A percentile compares a stretch with the other conserved stretches of the same genome.
These are phyloP conservation scores for Lepiota venenata DNA, from an alignment of 768 basidiomycete species.

Conservation along the genomic window DNA sequence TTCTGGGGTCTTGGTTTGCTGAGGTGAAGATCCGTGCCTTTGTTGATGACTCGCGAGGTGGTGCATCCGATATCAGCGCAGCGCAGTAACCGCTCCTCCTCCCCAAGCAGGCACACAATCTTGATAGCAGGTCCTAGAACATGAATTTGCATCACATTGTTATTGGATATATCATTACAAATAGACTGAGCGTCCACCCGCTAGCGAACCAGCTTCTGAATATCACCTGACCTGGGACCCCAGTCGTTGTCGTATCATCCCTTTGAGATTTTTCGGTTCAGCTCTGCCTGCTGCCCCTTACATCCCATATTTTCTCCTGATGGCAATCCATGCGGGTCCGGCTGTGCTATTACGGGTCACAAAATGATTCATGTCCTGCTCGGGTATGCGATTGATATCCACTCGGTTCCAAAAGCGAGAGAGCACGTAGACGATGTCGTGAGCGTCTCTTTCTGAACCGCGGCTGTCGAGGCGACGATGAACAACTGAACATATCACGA, in stretches of 20 bases:
- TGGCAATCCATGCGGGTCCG: constrained; percentile 68
- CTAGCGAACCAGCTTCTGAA: background rate
- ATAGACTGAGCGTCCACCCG: constrained; percentile 1
- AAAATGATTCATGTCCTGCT: constrained; percentile 82
- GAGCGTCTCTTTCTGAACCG: constrained; percentile 67
- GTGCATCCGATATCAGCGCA: background rate
- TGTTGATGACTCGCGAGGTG: background rate
- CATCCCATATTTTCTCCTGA: constrained; percentile 73
- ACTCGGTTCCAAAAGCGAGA: constrained; percentile 77
- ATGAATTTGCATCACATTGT: constrained; percentile 8
- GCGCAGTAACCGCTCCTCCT: background rate
- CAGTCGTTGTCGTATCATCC: background rate
- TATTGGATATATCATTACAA: constrained; percentile 7
- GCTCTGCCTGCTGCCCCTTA: constrained; percentile 18
- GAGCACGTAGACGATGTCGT: constrained; percentile 71
- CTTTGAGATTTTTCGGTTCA: background rate
- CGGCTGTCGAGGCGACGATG: constrained; percentile 42
- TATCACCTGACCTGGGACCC: constrained; percentile 6
- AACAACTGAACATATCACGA: constrained; percentile 14
- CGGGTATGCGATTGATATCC: constrained; percentile 83
- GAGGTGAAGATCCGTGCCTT: background rate
- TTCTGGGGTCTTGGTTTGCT: background rate
- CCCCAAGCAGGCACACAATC: background rate
- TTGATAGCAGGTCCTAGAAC: background rate
- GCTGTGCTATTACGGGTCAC: constrained; percentile 56